Base-by-base conservation (phyloP, 2,329 filamentous ascomycete genomes). In the Truncatella angustata region DNA sequence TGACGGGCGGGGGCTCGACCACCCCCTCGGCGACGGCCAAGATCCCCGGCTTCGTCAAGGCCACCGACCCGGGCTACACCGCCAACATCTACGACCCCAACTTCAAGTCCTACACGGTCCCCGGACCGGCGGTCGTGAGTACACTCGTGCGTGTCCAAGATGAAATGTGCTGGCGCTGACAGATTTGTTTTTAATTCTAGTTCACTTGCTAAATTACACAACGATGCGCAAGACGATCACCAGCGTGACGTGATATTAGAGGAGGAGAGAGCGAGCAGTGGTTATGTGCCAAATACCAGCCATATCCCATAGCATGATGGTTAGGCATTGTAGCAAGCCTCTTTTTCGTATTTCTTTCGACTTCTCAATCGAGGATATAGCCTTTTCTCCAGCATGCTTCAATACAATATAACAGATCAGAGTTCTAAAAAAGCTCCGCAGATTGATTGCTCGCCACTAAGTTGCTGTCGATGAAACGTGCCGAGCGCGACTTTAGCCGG, bases 41-140 rank as follows among this genome's bases (percentile, higher is more conserved):
- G 59, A 73, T 75, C 45, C 73, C 72, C n/a, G 73, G 72, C 4
- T 68, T 66, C 5, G 70, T 74, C 66, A 71, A 70, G 58, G 63
- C 63, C n/a, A 70, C 61, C 5, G 73, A 76, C 55, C 69, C 73
- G 0, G 74, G 74, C 16, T 76, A 50, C 21, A 50, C 44, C 37
- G 44, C 36, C n/a, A 36, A 43, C 21, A 50, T 50, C 30, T 50
- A 50, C 11, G 34, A 50, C n/a, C n/a, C n/a, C 36, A 50, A 43
- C 47, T 50, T 50, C 47, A 50, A 50, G 20, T 50, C 47, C 6
- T 50, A 50, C 47, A 50, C 47, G 1, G 47, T 50, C 26, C 47
- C 47, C 5, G 47, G 47, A 16, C 47, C 47, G 1, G 37, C 35
- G 20, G 35, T 50, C 14, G 47, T 50, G 9, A 50, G 47, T 50